A percentile compares a stretch with the other conserved stretches of the same genome.
phyloP scores from a whole-genome alignment of 2,329 filamentous ascomycete genomes.

The Trichoderma asperellum region DNA sequence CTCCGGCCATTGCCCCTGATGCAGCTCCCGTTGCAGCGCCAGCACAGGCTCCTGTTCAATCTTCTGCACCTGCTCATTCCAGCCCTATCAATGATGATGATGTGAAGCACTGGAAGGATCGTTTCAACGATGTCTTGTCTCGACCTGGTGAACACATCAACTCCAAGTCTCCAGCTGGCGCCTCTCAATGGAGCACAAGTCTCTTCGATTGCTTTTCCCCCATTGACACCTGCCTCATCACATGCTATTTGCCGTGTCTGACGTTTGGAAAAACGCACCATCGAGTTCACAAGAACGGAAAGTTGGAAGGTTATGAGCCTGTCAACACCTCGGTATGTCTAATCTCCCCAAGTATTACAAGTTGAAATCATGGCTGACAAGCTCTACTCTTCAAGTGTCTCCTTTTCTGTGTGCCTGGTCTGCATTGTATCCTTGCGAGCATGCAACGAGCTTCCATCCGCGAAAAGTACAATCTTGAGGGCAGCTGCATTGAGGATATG shows the following conservation, averaged over 20 bases:
- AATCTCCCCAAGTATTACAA: slow-evolving; percentile 9
- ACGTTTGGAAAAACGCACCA: slow-evolving; percentile 56
- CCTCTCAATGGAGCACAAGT: slow-evolving; percentile 46
- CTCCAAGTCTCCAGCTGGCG: slow-evolving; percentile 44
- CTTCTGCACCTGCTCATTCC: slow-evolving; percentile 27
- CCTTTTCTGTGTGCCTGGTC: slow-evolving; percentile 49
- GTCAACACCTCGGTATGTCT: slow-evolving; percentile 51
- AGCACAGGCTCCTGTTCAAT: neutral
- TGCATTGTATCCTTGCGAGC: slow-evolving; percentile 49
- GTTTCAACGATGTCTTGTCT: slow-evolving; percentile 50
- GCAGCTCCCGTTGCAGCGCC: neutral
- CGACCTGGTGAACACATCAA: slow-evolving; percentile 49
- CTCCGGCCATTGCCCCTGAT: neutral
- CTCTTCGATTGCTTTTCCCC: slow-evolving; percentile 53
- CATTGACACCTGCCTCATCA: slow-evolving; percentile 50
- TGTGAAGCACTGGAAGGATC: slow-evolving; percentile 49
- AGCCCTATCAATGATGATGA: slow-evolving; percentile 49
- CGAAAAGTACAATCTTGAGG: slow-evolving; percentile 50
- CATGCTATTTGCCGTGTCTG: slow-evolving; percentile 52
- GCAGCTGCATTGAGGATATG: slow-evolving; percentile 49
- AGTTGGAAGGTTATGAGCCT: slow-evolving; percentile 50
- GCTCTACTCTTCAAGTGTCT: slow-evolving; percentile 43
- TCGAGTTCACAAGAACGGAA: slow-evolving; percentile 46
- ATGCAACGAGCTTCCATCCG: slow-evolving; percentile 53
- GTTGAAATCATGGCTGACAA: slow-evolving; percentile 14